Base-by-base conservation (phyloP, 371 early-diverging fungal species). In the Mucor sp. region DNA sequence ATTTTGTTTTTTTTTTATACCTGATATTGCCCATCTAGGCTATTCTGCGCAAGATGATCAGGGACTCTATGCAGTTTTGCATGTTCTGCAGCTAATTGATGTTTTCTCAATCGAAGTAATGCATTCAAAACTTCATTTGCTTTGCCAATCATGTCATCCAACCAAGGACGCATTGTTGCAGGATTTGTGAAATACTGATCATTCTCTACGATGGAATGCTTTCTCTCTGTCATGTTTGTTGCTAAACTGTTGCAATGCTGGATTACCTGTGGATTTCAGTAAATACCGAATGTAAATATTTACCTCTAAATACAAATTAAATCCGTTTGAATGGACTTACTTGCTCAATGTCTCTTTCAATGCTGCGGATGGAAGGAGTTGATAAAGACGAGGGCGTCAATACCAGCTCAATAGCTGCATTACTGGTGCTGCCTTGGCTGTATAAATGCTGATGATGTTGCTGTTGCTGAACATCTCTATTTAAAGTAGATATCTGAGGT, bases 121-220 rank as follows among this genome's bases (percentile, higher is more conserved):
- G 79, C 79, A 72, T 82, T 79, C 1, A 82, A 62, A 3, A 82
- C 71, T 48, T 82, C 72, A 39, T 82, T 82, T 2, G 82, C 77
- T 62, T 72, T 74, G 6, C 66, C 63, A 58, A 82, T 77, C 82
- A 82, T 79, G 23, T 82, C 79, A 50, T 82, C 79, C 48, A 82
- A 39, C 79, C 79, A 79, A 32, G 82, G 82, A 23, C 62, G 56
- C 25, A 57, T 67, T 32, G 50, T 50, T 14, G 37, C 35, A 23
- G 62, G 43, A 39, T 66, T 57, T 14, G 33, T 58, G 23, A 64
- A 41, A 62, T 43, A 62, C 11, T 62, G 14, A 14, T 69, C 60
- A 35, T 64, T 39, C n/a, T 62, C 50, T 21, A 62, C 37, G 17
- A 62, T 65, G 14, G 62, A 44, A 1, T 21, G 47, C 12, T 62